phyloP scores from a whole-genome alignment of 2,329 filamentous ascomycete species.

The Penicillium sp. region DNA sequence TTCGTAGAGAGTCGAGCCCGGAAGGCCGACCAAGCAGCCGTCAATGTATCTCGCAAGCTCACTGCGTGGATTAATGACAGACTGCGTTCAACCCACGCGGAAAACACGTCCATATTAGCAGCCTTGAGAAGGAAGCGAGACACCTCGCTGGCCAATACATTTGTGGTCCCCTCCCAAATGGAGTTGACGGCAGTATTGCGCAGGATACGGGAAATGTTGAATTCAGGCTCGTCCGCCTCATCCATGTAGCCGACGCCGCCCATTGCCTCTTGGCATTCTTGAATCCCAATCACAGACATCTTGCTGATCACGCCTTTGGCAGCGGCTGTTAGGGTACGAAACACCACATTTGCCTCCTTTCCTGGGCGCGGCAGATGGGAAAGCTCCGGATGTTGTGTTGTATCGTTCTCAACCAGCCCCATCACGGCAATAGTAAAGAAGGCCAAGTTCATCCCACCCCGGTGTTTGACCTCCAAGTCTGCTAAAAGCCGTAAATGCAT shows the following conservation, averaged over 20 bases:
- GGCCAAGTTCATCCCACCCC: conserved; percentile 37
- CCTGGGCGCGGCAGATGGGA: conserved; percentile 46
- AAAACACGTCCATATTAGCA: conserved; percentile 30
- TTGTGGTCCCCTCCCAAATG: conserved; percentile 72
- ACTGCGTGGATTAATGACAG: conserved; percentile 15
- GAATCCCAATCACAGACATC: conserved; percentile 30
- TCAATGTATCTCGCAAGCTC: conserved; percentile 9
- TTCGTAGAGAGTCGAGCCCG: conserved; percentile 13
- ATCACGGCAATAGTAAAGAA: conserved; percentile 34
- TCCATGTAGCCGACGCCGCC: conserved; percentile 42
- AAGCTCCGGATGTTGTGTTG: conserved; percentile 33
- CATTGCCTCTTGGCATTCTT: conserved; percentile 39
- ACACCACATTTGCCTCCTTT: conserved; percentile 26
- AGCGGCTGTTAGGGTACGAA: conserved; percentile 32
- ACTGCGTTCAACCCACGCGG: conserved; percentile 44
- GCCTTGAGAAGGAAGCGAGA: conserved; percentile 35
- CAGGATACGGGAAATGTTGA: conserved; percentile 65
- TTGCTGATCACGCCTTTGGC: conserved; percentile 39
- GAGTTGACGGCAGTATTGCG: conserved; percentile 57
- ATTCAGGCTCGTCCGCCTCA: conserved; percentile 52
- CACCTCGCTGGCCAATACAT: conserved; percentile 61
- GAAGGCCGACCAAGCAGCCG: conserved; percentile 19
- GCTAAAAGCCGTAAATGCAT: conserved; percentile 43
- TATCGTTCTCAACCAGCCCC: conserved; percentile 54
- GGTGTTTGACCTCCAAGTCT: conserved; percentile 40